Percentiles rank a stretch among this genome's conserved stretches.
phyloP scores from a whole-genome alignment of 2,329 filamentous ascomycete species.

The Trichophyton simii region DNA sequence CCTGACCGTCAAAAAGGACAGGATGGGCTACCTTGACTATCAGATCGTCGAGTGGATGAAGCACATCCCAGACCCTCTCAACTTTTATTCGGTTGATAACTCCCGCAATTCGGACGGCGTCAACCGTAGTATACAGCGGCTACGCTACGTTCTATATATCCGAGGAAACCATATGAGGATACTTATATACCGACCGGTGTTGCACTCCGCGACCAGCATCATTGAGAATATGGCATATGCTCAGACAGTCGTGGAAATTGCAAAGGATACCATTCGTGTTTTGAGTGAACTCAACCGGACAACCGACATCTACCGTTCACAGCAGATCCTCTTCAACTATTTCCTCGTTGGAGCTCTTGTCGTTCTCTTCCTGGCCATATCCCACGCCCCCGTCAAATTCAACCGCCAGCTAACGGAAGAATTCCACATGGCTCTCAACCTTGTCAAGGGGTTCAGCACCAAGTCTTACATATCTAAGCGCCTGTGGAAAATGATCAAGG shows the following conservation, averaged over 20 bases:
- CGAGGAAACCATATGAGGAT: slow-evolving; percentile 84
- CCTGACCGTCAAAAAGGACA: slow-evolving; percentile 54
- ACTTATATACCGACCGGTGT: slow-evolving; percentile 72
- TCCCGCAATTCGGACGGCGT: slow-evolving; percentile 37
- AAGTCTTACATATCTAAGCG: slow-evolving; percentile 50
- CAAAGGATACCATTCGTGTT: slow-evolving; percentile 52
- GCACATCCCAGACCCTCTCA: slow-evolving; percentile 50
- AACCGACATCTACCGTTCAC: slow-evolving; percentile 50
- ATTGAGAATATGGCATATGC: slow-evolving; percentile 62
- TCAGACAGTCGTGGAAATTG: slow-evolving; percentile 53
- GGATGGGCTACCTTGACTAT: slow-evolving; percentile 69
- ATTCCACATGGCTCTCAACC: slow-evolving; percentile 54
- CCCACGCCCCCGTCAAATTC: slow-evolving; percentile 50
- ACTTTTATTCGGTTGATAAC: slow-evolving; percentile 48
- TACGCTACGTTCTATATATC: slow-evolving; percentile 74
- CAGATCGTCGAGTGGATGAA: slow-evolving; percentile 83
- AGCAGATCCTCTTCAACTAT: slow-evolving; percentile 55
- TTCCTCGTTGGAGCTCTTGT: slow-evolving; percentile 53
- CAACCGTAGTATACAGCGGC: slow-evolving; percentile 55
- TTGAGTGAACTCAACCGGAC: slow-evolving; percentile 50
- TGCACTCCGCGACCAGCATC: slow-evolving; percentile 76
- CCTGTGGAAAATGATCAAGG: slow-evolving; percentile 52
- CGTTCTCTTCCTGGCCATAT: slow-evolving; percentile 52
- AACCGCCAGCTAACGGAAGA: slow-evolving; percentile 50
- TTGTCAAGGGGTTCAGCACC: slow-evolving; percentile 50